These are phyloP conservation scores for Monilinia polystroma DNA, from an alignment of 2,329 filamentous ascomycete species.

Conservation along the genomic window DNA sequence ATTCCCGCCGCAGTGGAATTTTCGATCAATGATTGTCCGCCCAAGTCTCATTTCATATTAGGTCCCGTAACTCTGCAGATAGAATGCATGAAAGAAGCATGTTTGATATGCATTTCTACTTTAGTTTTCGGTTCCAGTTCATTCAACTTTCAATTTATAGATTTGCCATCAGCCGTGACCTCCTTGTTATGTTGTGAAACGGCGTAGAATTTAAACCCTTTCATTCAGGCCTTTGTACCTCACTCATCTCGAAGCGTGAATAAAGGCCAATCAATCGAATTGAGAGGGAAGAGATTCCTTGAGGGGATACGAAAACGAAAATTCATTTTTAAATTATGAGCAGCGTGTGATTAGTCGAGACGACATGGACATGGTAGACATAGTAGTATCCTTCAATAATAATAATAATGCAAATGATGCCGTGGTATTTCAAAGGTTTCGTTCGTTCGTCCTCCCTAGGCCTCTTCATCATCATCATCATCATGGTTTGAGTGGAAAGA, in stretches of 20 bases:
- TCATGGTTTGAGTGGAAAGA: slow-evolving; percentile 16
- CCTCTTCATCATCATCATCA: background rate
- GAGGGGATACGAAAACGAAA: slow-evolving; percentile 16
- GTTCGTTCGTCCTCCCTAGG: background rate
- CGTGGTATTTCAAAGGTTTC: slow-evolving; percentile 1
- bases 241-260: background rate
- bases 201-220: background rate
- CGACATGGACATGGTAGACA: slow-evolving; percentile 5
- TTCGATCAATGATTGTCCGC: background rate
- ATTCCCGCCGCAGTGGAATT: slow-evolving; percentile 5
- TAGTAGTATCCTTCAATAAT: slow-evolving; percentile 3
- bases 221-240: background rate
- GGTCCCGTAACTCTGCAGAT: slow-evolving; percentile 11
- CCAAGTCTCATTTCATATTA: slow-evolving; percentile 5
- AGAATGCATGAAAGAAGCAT: slow-evolving; percentile 10
- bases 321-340: slow-evolving; percentile 11
- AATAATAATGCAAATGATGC: background rate
- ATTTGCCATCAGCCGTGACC: background rate
- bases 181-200: background rate
- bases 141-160: background rate
- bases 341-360: slow-evolving; percentile 19
- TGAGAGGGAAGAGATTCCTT: slow-evolving; percentile 2
- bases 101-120: slow-evolving; percentile 15
- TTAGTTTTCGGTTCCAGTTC: slow-evolving; percentile 2
- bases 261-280: background rate